Base-by-base conservation (phyloP, 73 alveolate species). In the Symbiodinium pilosum region DNA sequence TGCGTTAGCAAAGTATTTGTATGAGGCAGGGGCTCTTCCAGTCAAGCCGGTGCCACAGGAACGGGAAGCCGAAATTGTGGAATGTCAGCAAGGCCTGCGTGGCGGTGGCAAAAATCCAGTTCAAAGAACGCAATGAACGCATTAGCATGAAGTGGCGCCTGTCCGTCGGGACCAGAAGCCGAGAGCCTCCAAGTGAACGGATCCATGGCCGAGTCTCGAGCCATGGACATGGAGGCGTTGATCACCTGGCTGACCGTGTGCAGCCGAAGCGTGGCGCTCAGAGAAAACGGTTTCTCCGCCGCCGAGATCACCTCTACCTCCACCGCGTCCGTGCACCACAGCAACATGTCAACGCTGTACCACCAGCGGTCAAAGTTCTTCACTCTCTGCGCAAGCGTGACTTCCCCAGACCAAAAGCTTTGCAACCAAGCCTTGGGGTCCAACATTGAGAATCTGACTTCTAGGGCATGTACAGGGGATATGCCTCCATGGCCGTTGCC, bases 351-450 rank as follows among this genome's bases (percentile, higher is more conserved):
- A 34, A 92, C 98, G n/a, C 98, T 73, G 52, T 92, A 92, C 92
- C 92, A 92, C 98, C 98, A 92, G 14, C 98, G 98, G 36, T 92
- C 98, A 87, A 92, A 75, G 64, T 92, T 92, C 69, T 92, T 92
- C 83, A 92, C 85, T 24, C 98, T 26, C 51, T 92, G 84, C 24
- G 36, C 73, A 2, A 2, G 14, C n/a, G 43, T 40, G 7, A 40
- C 86, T 44, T 41, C 86, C 85, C 24, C 26, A 38, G 34, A n/a
- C 85, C 26, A n/a, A 47, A 89, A 28, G 71, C 87, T 21, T 26
- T 14, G 34, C 56, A 89, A 24, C 38, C 75, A 32, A 8, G 96
- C 83, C 11, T 41, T 54, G 2, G 96, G 96, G 40, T 89, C 96
- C 75, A 89, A n/a, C 96, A 89, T 89, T 28, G 96, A 89, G 75